Conservation (phyloP, 176 grass and related monocot species). For the Metroxylon sagu region DNA sequence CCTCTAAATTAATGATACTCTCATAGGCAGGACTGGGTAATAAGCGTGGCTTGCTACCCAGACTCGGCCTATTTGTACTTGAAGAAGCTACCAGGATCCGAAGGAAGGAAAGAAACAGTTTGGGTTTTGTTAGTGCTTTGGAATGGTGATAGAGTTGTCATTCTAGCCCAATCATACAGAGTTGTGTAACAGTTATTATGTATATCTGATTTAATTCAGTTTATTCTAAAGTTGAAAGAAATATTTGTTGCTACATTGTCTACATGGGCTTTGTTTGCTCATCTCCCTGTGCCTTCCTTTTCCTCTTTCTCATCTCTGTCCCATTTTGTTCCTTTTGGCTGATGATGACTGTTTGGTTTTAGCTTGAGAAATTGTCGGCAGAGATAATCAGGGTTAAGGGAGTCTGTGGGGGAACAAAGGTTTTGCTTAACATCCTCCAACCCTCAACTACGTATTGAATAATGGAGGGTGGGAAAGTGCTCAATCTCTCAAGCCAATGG, state of each 20-base stretch:
- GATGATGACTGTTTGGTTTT: not conserved
- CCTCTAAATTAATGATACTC: too few relatives aligned
- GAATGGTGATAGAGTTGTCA: not conserved
- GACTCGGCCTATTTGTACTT: not conserved
- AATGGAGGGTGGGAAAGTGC: not conserved
- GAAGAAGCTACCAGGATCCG: not conserved
- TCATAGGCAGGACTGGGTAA: too few relatives aligned
- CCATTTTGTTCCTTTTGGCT: not conserved
- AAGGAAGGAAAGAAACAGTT: not conserved
- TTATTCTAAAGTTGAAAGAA: slow-evolving; percentile 3
- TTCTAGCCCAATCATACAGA: not conserved
- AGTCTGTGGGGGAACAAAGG: not conserved
- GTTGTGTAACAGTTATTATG: not conserved
- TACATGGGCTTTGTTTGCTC: not conserved
- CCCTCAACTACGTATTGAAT: not conserved
- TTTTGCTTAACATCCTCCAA: not conserved
- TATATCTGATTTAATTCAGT: slow-evolving; percentile 2
- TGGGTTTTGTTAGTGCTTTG: not conserved
- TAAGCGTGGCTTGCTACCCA: too few relatives aligned
- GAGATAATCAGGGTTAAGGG: not conserved
- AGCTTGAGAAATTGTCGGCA: not conserved
- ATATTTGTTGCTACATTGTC: not conserved
- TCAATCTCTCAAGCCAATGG: not conserved
- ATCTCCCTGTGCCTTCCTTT: too few relatives aligned
- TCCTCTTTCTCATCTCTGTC: too few relatives aligned